Evolutionary conservation across 2,329 filamentous ascomycete genomes (phyloP), one percentile per base, ranked within the genome.

Genomic region (Hypoxylon sp.): DNA sequence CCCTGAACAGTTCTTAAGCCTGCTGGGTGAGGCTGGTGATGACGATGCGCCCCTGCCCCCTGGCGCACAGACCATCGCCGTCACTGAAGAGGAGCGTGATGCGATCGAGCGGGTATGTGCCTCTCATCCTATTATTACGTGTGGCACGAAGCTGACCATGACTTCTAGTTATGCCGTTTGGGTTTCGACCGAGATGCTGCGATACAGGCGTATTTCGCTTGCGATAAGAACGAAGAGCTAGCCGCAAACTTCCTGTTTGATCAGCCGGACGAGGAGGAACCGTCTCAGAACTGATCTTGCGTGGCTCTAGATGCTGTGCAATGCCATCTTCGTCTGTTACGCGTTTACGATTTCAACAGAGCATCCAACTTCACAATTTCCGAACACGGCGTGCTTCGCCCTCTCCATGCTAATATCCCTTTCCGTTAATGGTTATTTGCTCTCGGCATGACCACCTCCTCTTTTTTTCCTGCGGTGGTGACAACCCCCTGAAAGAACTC

Each of bases 221-320:
- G 95, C 76, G 95, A 99, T 78, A 99, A 98, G 85, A 98, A 99
- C 75, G 95, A 99, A 78, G 95, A 99, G 77, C 83, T 99, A 48
- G 95, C 95, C 0, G 95, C 95, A 64, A 99, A 99, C 78, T 98
- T 97, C 77, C 82, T 99, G 58, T 99, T 99, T 73, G 95, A 99
- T 70, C 92, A 98, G 78, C 93, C 93, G 8, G 92, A 96, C 60
- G 93, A 97, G 43, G 88, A 91, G 29, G 87, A 89, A 55, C 77
- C 80, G 26, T 71, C 76, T 8, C 73, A 77, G 59, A 78, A 79
- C 69, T 81, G 76, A 74, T 64, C 23, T 45, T 9, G n/a, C n/a
- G n/a, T n/a, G 40, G 21, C 51, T 20, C 37, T 46, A 17, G 49
- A 48, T 59, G 49, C 48, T n/a, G n/a, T n/a, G n/a, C 50, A 35